Evolutionary conservation across 495 filamentous ascomycete species (phyloP).

Genomic region (Beverwykella pulmonaria): DNA sequence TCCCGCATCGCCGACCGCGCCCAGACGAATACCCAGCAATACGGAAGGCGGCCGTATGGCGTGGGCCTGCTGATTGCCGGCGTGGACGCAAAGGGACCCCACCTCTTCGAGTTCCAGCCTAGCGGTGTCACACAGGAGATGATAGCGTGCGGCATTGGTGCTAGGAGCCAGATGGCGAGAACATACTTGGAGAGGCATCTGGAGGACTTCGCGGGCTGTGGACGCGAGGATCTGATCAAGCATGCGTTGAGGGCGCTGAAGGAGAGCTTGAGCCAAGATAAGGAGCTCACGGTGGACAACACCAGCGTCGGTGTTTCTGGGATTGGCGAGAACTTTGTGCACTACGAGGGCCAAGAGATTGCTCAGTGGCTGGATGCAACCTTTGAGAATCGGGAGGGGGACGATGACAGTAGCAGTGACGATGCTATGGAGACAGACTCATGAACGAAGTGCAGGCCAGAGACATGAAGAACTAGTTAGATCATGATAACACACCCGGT

Average conservation of each 20-base stretch:
- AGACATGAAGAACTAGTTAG: background rate
- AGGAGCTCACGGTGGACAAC: slow-evolving; percentile 95
- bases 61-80: slow-evolving; percentile 92
- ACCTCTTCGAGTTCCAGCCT: slow-evolving; percentile 98
- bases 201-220: slow-evolving; percentile 71
- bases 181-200: slow-evolving; percentile 94
- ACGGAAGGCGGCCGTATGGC: slow-evolving; percentile 94
- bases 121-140: slow-evolving; percentile 96
- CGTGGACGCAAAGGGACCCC: slow-evolving; percentile 88
- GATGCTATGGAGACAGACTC: slow-evolving; percentile 74
- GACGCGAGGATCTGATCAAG: slow-evolving; percentile 80
- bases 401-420: slow-evolving; percentile 50
- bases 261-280: slow-evolving; percentile 94
- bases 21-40: slow-evolving; percentile 96
- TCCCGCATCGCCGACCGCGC: slow-evolving; percentile 91
- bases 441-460: background rate
- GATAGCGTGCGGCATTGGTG: slow-evolving; percentile 91
- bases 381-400: slow-evolving; percentile 70
- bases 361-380: slow-evolving; percentile 62
- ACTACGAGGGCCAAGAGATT: slow-evolving; percentile 88
- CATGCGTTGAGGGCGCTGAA: slow-evolving; percentile 91
- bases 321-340: slow-evolving; percentile 73
- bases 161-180: slow-evolving; percentile 92
- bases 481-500: background rate
- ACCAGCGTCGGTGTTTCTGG: slow-evolving; percentile 75